Conservation (phyloP, 2,329 filamentous ascomycete species). For the Fusarium begoniae region DNA sequence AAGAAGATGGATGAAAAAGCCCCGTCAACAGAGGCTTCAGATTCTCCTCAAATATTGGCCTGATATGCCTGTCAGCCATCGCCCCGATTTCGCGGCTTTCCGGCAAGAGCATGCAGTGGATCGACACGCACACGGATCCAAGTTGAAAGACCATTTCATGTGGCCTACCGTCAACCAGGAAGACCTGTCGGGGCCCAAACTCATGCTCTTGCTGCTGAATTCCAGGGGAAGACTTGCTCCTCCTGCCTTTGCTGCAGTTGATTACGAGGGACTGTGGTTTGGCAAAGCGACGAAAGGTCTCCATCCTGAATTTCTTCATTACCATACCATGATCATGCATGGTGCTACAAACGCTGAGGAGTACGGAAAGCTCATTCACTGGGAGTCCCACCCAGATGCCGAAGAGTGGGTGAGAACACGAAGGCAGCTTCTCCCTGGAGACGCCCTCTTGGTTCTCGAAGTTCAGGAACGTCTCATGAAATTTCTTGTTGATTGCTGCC, state of each 20-base stretch:
- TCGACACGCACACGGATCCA: conserved; percentile 15
- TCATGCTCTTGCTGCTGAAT: conserved; percentile 61
- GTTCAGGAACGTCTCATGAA: conserved; percentile 57
- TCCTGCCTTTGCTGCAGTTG: conserved; percentile 56
- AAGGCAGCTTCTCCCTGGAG: conserved; percentile 53
- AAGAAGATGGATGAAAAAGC: conserved; percentile 65
- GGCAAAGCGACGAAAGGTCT: conserved; percentile 41
- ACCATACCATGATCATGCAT: conserved; percentile 48
- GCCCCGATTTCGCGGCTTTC: conserved; percentile 59
- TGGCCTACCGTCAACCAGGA: conserved; percentile 68
- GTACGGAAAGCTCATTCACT: conserved; percentile 50
- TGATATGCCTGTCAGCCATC: conserved; percentile 58
- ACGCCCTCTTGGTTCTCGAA: conserved; percentile 61
- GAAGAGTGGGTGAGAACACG: conserved; percentile 48
- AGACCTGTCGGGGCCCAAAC: conserved; percentile 57
- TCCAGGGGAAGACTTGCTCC: conserved; percentile 59
- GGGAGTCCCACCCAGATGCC: conserved; percentile 49
- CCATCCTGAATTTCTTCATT: conserved; percentile 41
- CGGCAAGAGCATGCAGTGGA: conserved; percentile 33
- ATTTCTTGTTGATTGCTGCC: conserved; percentile 61
- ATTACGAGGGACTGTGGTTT: conserved; percentile 49
- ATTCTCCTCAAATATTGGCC: conserved; percentile 61
- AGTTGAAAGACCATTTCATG: conserved; percentile 50
- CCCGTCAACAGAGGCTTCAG: conserved; percentile 53
- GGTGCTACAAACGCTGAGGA: conserved; percentile 38